These are phyloP conservation scores for Scheffersomyces lignosus DNA, from an alignment of 805 yeast genomes.

Conservation along the genomic window DNA sequence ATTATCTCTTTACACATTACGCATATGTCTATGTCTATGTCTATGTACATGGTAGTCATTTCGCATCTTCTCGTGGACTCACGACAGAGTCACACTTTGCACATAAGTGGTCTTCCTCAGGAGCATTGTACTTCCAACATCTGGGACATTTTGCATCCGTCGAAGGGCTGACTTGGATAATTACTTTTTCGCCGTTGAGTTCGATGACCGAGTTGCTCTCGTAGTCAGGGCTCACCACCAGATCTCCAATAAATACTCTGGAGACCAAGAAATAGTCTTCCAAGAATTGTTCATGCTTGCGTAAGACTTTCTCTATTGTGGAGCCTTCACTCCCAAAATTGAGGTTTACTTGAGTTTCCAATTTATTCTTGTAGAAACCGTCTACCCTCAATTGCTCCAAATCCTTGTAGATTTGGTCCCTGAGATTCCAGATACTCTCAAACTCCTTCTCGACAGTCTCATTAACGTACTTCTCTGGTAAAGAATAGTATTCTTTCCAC, in stretches of 20 bases:
- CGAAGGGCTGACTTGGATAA: constrained; percentile 45
- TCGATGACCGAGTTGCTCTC: constrained; percentile 2
- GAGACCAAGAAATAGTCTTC: constrained; percentile 66
- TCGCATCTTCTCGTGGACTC: too few species aligned
- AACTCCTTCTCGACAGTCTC: constrained; percentile 44
- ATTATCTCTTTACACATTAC: too few species aligned
- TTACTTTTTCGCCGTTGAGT: constrained; percentile 21
- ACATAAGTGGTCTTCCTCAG: constrained; percentile 57
- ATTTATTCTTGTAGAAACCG: constrained; percentile 54
- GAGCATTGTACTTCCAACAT: constrained; percentile 83
- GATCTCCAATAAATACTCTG: constrained; percentile 30
- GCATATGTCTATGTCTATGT: too few species aligned
- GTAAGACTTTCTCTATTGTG: constrained; percentile 11
- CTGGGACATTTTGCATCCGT: constrained; percentile 74
- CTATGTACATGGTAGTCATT: too few species aligned
- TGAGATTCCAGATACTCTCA: constrained; percentile 44
- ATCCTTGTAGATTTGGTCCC: constrained; percentile 48
- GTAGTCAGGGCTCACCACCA: neutral
- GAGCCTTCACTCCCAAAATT: constrained; percentile 12
- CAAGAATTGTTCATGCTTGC: constrained; percentile 20
- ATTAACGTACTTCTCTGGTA: constrained; percentile 36
- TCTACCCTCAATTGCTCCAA: constrained; percentile 58
- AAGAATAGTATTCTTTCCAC: constrained; percentile 29
- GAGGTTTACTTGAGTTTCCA: constrained; percentile 55
- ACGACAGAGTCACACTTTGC: constrained; percentile 56